Percentiles rank a stretch among this genome's conserved stretches.
These are phyloP conservation scores for Fusarium kyushuense DNA, from an alignment of 2,329 filamentous ascomycete genomes.

Conservation along the genomic window DNA sequence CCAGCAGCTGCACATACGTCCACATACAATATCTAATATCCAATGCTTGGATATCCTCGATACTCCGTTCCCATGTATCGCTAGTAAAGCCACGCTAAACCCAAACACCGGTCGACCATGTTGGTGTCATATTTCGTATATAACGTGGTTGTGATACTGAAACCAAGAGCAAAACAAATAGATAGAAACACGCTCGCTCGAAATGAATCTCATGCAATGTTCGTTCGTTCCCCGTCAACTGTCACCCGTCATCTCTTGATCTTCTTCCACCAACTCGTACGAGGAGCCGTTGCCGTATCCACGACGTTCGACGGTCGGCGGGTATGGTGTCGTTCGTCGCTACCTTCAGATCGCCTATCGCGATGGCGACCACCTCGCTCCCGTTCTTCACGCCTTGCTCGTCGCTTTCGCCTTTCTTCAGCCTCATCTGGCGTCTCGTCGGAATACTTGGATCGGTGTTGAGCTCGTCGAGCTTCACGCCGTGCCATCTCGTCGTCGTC, in stretches of 20 bases:
- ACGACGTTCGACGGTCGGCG: conserved; percentile 58
- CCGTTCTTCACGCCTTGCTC: conserved; percentile 59
- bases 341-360: conserved; percentile 56
- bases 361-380: conserved; percentile 38
- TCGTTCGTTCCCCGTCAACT: conserved; percentile 44
- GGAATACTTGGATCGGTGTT: conserved; percentile 59
- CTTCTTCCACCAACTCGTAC: conserved; percentile 72
- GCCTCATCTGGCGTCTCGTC: conserved; percentile 58
- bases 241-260: conserved; percentile 58
- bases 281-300: conserved; percentile 60
- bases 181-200: conserved; percentile 46
- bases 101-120: conserved; percentile 20
- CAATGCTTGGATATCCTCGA: conserved; percentile 23
- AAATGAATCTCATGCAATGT: conserved; percentile 42
- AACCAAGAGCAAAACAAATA: conserved; percentile 30
- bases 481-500: conserved; percentile 62
- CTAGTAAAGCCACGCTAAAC: conserved; percentile 28
- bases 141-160: conserved; percentile 21
- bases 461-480: conserved; percentile 61
- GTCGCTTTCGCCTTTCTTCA: conserved; percentile 59
- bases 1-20: conserved; percentile 1
- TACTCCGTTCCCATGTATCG: conserved; percentile 33
- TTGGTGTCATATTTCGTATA: conserved; percentile 19
- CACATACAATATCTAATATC: conserved; percentile 10
- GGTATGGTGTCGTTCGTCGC: conserved; percentile 59